Evolutionary conservation across 176 grass and related monocot genomes (phyloP).

Genomic region (sorghum (Sorghum bicolor)): DNA sequence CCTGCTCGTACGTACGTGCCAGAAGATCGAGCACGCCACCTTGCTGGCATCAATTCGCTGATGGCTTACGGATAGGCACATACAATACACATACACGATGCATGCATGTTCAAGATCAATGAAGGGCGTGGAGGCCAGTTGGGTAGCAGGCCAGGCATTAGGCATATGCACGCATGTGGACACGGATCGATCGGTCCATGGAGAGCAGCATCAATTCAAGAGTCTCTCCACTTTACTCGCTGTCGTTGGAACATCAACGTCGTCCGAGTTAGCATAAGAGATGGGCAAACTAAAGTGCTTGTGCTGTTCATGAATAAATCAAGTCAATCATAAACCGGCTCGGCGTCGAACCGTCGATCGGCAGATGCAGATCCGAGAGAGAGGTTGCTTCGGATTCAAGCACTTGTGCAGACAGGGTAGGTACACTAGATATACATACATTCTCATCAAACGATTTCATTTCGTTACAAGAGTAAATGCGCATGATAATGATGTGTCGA

Average conservation of each 20-base stretch:
- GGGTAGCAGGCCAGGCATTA: too few species aligned
- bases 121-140: background rate
- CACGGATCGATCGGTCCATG: background rate
- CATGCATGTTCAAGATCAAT: background rate
- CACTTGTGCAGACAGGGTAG: background rate
- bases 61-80: background rate
- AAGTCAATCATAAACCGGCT: background rate
- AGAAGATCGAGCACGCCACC: background rate
- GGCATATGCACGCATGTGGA: background rate
- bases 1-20: background rate
- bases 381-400: background rate
- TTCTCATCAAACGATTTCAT: too few species aligned
- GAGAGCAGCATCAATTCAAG: background rate
- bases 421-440: background rate
- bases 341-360: background rate
- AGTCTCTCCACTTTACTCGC: background rate
- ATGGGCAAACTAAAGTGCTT: background rate
- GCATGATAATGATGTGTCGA: background rate
- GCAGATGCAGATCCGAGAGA: background rate
- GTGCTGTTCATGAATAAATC: background rate
- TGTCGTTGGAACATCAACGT: constrained; percentile 1
- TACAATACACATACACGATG: background rate
- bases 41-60: background rate
- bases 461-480: too few species aligned
- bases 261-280: background rate